Evolutionary conservation across 192 early-diverging fungal species (phyloP).

Genomic region (Coemansia sp.): DNA sequence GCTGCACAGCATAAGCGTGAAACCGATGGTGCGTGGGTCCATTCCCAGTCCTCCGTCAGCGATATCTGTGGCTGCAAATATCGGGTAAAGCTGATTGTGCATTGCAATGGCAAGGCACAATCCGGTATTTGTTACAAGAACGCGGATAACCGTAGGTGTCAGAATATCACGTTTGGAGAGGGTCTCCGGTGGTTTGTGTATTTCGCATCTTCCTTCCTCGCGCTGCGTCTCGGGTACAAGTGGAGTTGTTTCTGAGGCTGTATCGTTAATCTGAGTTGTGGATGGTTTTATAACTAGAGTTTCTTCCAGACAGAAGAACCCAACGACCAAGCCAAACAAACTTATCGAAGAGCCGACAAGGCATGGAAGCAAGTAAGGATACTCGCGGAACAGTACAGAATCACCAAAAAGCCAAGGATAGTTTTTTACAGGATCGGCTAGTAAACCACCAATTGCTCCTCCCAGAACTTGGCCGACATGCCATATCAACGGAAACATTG

Average conservation of each 20-base stretch:
- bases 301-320: constrained; percentile 63
- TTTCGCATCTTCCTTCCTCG: neutral
- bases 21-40: too few species aligned
- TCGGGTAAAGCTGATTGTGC: constrained; percentile 16
- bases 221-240: constrained; percentile 3
- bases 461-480: constrained; percentile 63
- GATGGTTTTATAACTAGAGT: constrained; percentile 21
- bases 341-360: constrained; percentile 60
- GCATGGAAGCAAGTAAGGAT: constrained; percentile 85
- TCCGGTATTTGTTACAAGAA: constrained; percentile 19
- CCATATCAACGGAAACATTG: constrained; percentile 68
- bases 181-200: neutral
- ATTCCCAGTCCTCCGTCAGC: constrained; percentile 59
- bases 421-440: constrained; percentile 66
- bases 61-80: constrained; percentile 1
- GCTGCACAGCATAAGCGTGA: constrained; percentile 32
- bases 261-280: neutral
- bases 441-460: constrained; percentile 72
- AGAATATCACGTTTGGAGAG: constrained; percentile 10
- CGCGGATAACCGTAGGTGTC: constrained; percentile 16
- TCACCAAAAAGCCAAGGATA: constrained; percentile 63
- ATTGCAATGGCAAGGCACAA: constrained; percentile 28
- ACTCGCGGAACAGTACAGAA: constrained; percentile 57
- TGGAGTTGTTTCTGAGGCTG: constrained; percentile 5
- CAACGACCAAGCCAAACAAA: constrained; percentile 63